Percentiles rank a stretch among this genome's conserved stretches.
These are phyloP conservation scores for Lachancea nothofagi DNA, from an alignment of 805 yeast genomes.

Conservation along the genomic window DNA sequence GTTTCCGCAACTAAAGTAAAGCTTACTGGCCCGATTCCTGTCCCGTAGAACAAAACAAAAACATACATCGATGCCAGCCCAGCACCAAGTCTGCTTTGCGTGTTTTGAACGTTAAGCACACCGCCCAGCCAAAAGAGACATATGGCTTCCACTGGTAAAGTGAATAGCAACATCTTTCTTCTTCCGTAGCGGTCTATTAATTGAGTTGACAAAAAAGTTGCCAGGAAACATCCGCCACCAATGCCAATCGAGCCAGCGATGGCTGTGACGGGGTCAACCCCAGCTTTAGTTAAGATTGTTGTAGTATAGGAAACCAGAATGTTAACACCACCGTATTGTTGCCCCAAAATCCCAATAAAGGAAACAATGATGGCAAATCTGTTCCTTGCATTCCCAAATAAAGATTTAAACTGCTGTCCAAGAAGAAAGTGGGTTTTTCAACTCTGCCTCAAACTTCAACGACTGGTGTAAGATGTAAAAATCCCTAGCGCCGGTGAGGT, in stretches of 20 bases:
- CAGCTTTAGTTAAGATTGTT: slow-evolving; percentile 42
- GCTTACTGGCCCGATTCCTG: slow-evolving; percentile 53
- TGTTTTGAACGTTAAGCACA: slow-evolving; percentile 38
- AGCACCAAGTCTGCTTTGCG: slow-evolving; percentile 38
- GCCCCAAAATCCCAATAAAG: slow-evolving; percentile 47
- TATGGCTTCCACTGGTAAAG: slow-evolving; percentile 56
- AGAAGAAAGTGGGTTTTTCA: slow-evolving; percentile 35
- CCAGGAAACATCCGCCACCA: slow-evolving; percentile 41
- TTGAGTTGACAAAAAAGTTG: slow-evolving; percentile 45
- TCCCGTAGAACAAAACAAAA: slow-evolving; percentile 41
- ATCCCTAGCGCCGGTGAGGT: slow-evolving; percentile 59
- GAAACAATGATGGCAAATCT: slow-evolving; percentile 48
- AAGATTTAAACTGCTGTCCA: slow-evolving; percentile 35
- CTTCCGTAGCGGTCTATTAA: slow-evolving; percentile 48
- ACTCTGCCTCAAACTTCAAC: slow-evolving; percentile 42
- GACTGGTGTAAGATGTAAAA: slow-evolving; percentile 53
- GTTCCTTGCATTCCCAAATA: slow-evolving; percentile 43
- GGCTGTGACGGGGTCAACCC: slow-evolving; percentile 40
- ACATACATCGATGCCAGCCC: slow-evolving; percentile 43
- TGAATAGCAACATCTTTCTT: slow-evolving; percentile 45
- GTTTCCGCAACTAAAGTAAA: slow-evolving; percentile 51
- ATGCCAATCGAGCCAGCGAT: slow-evolving; percentile 47
- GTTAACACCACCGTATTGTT: slow-evolving; percentile 51
- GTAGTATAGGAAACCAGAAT: slow-evolving; percentile 49
- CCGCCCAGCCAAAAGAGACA: slow-evolving; percentile 49